Percentiles rank a stretch among this genome's conserved stretches.
phyloP scores from a whole-genome alignment of 306 rosid species.

The Quercus rubra region DNA sequence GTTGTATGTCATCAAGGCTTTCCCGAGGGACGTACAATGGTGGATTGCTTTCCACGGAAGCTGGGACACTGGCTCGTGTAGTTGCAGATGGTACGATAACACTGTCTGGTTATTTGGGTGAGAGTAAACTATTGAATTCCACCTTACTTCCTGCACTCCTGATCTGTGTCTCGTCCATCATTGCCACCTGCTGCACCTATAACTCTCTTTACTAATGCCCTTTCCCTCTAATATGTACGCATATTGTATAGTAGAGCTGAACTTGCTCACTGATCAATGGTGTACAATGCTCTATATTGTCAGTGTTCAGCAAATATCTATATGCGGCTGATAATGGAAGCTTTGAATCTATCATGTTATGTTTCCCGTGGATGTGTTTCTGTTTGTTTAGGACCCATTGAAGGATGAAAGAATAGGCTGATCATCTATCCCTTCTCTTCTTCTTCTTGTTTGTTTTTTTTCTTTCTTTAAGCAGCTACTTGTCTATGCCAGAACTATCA shows the following conservation, averaged over 20 bases:
- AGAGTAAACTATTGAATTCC: constrained; percentile 56
- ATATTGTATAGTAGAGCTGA: constrained; percentile 19
- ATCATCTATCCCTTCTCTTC: no score
- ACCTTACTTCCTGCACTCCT: constrained; percentile 69
- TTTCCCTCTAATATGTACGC: constrained; percentile 4
- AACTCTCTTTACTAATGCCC: constrained; percentile 69
- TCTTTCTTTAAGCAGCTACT: no score
- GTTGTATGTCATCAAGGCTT: constrained; percentile 81
- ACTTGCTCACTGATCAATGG: constrained; percentile 2
- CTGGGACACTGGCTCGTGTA: constrained; percentile 88
- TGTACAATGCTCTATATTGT: neutral
- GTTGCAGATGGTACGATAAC: constrained; percentile 87
- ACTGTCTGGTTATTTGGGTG: constrained; percentile 57
- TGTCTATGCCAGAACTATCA: no score
- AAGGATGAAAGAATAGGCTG: neutral
- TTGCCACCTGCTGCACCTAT: constrained; percentile 72
- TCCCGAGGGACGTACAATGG: constrained; percentile 81
- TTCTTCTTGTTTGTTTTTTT: no score
- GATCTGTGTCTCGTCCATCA: constrained; percentile 63
- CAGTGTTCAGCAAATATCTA: neutral
- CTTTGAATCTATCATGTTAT: neutral
- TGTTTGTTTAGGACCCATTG: neutral
- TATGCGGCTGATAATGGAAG: neutral
- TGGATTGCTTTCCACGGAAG: constrained; percentile 81
- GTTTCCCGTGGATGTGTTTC: neutral